phyloP scores from a whole-genome alignment of 2,329 filamentous ascomycete species.

The Seiridium unicorne region DNA sequence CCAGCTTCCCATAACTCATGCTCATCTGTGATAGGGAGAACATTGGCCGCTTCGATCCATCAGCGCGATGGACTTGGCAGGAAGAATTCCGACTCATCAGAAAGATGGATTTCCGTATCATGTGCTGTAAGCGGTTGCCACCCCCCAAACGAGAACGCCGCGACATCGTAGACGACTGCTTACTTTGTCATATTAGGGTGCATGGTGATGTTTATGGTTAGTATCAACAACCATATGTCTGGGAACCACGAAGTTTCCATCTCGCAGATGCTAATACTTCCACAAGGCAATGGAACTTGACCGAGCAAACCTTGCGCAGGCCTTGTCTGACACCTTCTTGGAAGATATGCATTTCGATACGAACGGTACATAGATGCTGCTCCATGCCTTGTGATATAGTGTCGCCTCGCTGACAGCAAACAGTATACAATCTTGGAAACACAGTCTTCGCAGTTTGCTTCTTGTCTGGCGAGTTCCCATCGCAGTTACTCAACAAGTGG shows the following conservation, averaged over 20 bases:
- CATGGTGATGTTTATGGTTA: conserved; percentile 3
- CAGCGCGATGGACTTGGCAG: conserved; percentile 29
- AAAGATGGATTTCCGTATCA: conserved; percentile 33
- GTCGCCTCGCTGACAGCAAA: not conserved
- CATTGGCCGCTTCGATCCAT: conserved; percentile 27
- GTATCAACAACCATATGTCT: not conserved
- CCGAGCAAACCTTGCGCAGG: conserved; percentile 44
- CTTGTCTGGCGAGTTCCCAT: conserved; percentile 57
- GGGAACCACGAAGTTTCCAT: too few species aligned
- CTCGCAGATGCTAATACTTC: conserved; percentile 8
- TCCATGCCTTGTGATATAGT: too few species aligned
- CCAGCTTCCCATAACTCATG: not conserved
- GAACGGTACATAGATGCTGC: conserved; percentile 31
- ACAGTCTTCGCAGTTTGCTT: conserved; percentile 52
- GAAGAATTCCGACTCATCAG: conserved; percentile 27
- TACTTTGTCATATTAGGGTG: not conserved
- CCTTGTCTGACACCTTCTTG: conserved; percentile 47
- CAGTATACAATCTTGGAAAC: conserved; percentile 50
- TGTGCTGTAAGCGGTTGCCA: conserved; percentile 18
- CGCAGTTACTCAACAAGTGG: conserved; percentile 58
- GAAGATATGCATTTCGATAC: conserved; percentile 40
- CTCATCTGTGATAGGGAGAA: conserved; percentile 23
- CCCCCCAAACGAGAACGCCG: too few species aligned
- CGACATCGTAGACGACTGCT: not conserved
- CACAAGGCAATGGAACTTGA: conserved; percentile 51